phyloP scores from a whole-genome alignment of 2,329 filamentous ascomycete genomes.

The Calonectria hongkongensis region DNA sequence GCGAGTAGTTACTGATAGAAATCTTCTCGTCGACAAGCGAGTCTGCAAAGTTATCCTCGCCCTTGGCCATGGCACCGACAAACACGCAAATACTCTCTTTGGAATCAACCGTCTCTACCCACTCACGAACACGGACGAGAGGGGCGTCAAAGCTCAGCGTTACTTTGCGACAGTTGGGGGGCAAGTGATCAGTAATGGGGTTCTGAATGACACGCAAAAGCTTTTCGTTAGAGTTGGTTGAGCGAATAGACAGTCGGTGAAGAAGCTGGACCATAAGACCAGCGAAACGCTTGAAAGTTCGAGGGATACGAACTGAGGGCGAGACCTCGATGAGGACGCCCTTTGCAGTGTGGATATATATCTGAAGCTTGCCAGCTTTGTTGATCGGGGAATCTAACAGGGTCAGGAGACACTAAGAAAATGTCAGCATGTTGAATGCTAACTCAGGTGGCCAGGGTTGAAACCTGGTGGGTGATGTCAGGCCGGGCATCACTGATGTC shows the following conservation, averaged over 20 bases:
- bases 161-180: constrained; percentile 97
- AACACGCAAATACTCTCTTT: constrained; percentile 98
- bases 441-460: constrained; percentile 54
- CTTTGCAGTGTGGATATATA: constrained; percentile 98
- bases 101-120: constrained; percentile 84
- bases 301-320: constrained; percentile 96
- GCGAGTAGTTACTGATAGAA: constrained; percentile 97
- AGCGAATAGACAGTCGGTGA: constrained; percentile 95
- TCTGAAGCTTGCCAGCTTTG: constrained; percentile 97
- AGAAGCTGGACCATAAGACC: constrained; percentile 99
- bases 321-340: constrained; percentile 98
- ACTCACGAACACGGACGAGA: constrained; percentile 91
- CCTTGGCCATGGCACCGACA: constrained; percentile 98
- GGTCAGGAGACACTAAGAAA: constrained; percentile 90
- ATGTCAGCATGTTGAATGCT: constrained; percentile 69
- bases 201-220: constrained; percentile 98
- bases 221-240: constrained; percentile 97
- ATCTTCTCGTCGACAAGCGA: constrained; percentile 97
- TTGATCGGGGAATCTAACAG: constrained; percentile 98
- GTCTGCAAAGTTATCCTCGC: constrained; percentile 95
- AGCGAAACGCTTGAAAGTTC: constrained; percentile 99
- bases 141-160: constrained; percentile 96
- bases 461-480: constrained; percentile 98
- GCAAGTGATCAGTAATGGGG: constrained; percentile 96
- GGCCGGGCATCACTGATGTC: constrained; percentile 98